Base-by-base conservation (phyloP, 257 asterid genomes). In the Leptodermis oblonga region DNA sequence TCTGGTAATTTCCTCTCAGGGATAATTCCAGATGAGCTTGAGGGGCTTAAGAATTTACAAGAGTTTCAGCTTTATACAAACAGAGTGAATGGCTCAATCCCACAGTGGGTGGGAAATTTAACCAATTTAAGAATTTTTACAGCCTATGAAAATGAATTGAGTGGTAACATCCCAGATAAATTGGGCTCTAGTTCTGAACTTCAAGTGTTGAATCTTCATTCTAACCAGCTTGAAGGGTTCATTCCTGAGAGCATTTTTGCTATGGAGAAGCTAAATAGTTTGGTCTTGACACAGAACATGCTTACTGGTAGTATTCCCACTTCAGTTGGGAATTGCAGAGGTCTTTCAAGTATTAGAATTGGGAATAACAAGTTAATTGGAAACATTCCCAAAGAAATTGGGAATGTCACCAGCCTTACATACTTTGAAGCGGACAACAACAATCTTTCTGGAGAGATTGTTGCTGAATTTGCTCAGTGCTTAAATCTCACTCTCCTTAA, bases 381-480 rank as follows among this genome's bases (percentile, higher is more conserved):
- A 23, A 78, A 72, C 55, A 77, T 94, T 74, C 99, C 99, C 31
- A 82, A 69, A 67, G 86, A 82, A 37, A 79, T 94, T 67, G 99
- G 99, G 43, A 84, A 94, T 67, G 67, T 94, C 23, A 86, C 90
- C 45, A 81, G 99, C 84, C 96, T 94, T 65, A 84, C 97, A 36
- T 94, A 94, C 71, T 94, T 94, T 78, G 99, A 94, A 74, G 99
- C 95, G 0, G 93, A 87, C 71, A 82, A 83, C 43, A 94, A 94
- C 73, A 74, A 79, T 77, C 91, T 94, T 17, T 84, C 97, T 0
- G 99, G 99, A 41, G 96, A 82, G 82, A 89, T 94, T 72, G 88
- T 81, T 51, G 45, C 80, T 14, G 99, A 89, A 65, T 89, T 94
- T 65, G 86, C 97, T 0, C 82, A 72, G 56, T 94, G 99, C 77